Conservation (phyloP, 495 filamentous ascomycete genomes). For the Cudoniella acicularis region DNA sequence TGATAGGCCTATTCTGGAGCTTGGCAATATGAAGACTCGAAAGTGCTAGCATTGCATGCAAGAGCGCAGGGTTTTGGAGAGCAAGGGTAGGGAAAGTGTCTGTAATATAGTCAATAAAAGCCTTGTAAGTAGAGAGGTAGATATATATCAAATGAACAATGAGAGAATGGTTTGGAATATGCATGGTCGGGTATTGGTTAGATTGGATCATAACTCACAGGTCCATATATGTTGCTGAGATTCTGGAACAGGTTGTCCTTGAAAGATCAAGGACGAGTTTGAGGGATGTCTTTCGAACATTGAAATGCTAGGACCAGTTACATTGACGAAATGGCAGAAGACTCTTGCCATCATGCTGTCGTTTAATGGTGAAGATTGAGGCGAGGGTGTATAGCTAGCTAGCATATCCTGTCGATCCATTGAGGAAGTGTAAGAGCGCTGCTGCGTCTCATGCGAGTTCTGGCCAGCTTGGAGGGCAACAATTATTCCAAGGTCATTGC, state of each 20-base stretch:
- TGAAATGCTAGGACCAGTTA: conserved; percentile 82
- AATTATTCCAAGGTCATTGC: conserved; percentile 40
- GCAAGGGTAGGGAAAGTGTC: conserved; percentile 82
- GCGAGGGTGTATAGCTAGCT: conserved; percentile 69
- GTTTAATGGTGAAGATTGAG: conserved; percentile 73
- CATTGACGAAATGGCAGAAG: conserved; percentile 89
- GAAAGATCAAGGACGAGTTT: conserved; percentile 71
- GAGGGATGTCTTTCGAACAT: conserved; percentile 81
- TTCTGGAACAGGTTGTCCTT: conserved; percentile 57
- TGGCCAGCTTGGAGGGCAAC: conserved; percentile 34
- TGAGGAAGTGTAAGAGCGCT: conserved; percentile 56
- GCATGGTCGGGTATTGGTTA: neutral
- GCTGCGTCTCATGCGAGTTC: conserved; percentile 39
- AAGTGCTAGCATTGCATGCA: conserved; percentile 89
- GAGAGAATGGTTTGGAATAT: neutral
- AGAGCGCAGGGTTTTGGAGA: conserved; percentile 75
- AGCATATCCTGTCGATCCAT: conserved; percentile 69
- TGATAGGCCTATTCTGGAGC: conserved; percentile 64
- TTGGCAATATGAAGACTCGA: conserved; percentile 86
- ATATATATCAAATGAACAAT: neutral
- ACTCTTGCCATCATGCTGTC: conserved; percentile 80
- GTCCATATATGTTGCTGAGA: conserved; percentile 81
- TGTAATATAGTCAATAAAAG: conserved; percentile 16
- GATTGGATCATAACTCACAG: conserved; percentile 34
- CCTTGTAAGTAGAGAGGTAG: neutral